Percentiles rank a stretch among this genome's conserved stretches.
These are phyloP conservation scores for Jacaranda mimosifolia DNA, from an alignment of 257 asterid genomes.

Conservation along the genomic window DNA sequence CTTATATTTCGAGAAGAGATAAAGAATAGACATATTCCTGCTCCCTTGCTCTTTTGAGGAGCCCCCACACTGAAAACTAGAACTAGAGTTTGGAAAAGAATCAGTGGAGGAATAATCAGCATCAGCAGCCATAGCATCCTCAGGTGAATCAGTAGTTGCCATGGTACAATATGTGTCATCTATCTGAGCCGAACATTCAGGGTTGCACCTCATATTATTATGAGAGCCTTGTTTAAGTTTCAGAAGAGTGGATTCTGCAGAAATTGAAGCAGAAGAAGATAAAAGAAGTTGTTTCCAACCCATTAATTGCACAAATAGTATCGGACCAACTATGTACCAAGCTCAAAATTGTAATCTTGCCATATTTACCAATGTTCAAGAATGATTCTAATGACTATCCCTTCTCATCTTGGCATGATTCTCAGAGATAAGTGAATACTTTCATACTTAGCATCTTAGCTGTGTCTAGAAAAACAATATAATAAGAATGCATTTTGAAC, in stretches of 20 bases:
- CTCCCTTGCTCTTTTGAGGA: conserved; percentile 34
- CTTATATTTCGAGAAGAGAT: conserved; percentile 66
- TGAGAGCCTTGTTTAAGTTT: conserved; percentile 82
- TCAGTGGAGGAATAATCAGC: conserved; percentile 46
- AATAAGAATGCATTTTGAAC: not conserved
- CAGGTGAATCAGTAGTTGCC: conserved; percentile 34
- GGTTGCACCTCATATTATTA: conserved; percentile 43
- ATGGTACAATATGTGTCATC: conserved; percentile 39
- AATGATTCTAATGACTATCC: not conserved
- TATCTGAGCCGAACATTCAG: conserved; percentile 35
- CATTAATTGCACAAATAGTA: not conserved
- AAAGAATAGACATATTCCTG: conserved; percentile 60
- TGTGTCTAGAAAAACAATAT: conserved; percentile 1
- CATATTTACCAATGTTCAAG: not conserved
- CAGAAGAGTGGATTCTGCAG: conserved; percentile 74
- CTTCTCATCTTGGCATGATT: too few species aligned
- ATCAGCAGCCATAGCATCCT: conserved; percentile 35
- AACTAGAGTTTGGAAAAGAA: conserved; percentile 37
- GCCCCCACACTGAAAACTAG: conserved; percentile 40
- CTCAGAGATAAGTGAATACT: not conserved
- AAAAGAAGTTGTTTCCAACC: not conserved
- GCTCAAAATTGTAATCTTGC: not conserved
- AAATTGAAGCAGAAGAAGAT: conserved; percentile 2
- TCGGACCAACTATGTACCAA: not conserved
- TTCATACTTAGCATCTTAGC: not conserved